Percentiles rank a stretch among this genome's conserved stretches.
Conservation (phyloP, 495 filamentous ascomycete genomes). For the Hypomontagnella submonticulosa region DNA sequence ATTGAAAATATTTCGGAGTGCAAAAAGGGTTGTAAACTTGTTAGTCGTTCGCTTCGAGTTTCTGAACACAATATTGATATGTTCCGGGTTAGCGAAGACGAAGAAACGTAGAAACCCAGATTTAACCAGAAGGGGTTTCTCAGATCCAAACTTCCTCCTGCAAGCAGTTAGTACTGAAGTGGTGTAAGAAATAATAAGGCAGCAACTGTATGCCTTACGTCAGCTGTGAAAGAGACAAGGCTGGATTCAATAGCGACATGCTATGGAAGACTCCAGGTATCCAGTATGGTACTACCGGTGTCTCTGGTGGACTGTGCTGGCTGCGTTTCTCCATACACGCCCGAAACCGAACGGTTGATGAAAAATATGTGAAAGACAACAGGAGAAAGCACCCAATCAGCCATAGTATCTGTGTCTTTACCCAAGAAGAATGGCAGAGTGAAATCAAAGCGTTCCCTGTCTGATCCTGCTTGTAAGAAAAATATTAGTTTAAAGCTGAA, state of each 20-base stretch:
- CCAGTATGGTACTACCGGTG: neutral
- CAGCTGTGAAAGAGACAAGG: neutral
- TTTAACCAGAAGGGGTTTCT: neutral
- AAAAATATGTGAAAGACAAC: no score
- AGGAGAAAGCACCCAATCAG: no score
- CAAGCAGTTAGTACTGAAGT: neutral
- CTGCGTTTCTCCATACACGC: no score
- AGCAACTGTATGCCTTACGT: neutral
- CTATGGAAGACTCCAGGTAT: neutral
- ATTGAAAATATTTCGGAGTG: neutral
- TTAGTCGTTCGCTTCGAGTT: neutral
- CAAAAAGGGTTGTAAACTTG: neutral
- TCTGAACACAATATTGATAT: neutral
- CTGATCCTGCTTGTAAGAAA: no score
- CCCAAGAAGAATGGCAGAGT: no score
- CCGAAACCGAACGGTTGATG: no score
- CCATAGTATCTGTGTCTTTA: no score
- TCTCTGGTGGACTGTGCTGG: no score
- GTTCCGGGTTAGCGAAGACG: neutral
- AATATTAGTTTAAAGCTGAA: no score
- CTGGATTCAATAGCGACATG: neutral
- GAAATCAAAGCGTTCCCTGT: no score
- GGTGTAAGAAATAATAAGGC: neutral
- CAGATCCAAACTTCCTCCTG: neutral
- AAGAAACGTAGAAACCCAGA: neutral